Evolutionary conservation across 2,329 filamentous ascomycete species (phyloP).

Genomic region (Claviceps humidiphila): DNA sequence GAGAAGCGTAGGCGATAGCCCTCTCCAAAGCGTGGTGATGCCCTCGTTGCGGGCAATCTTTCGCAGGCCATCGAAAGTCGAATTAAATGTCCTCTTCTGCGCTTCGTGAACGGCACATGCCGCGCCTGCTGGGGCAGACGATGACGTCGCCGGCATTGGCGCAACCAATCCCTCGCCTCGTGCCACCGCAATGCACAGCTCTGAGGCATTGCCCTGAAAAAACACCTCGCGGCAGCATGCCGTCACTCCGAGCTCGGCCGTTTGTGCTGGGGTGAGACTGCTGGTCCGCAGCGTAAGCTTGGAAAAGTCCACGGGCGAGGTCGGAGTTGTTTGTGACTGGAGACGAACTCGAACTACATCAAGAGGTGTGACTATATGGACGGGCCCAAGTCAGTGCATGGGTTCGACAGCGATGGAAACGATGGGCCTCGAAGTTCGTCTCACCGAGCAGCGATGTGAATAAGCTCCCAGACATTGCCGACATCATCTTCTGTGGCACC

Average conservation of each 20-base stretch:
- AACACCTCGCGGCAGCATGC: conserved; percentile 96
- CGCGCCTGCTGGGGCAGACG: conserved; percentile 31
- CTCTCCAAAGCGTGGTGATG: conserved; percentile 74
- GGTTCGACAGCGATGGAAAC: neutral
- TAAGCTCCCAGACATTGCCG: conserved; percentile 80
- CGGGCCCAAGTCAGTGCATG: neutral
- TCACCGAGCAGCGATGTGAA: conserved; percentile 79
- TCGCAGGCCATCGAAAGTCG: conserved; percentile 78
- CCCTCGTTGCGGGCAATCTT: conserved; percentile 96
- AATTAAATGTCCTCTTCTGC: conserved; percentile 71
- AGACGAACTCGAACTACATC: conserved; percentile 93
- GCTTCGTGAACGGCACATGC: conserved; percentile 78
- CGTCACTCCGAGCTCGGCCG: conserved; percentile 74
- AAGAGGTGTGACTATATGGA: conserved; percentile 68
- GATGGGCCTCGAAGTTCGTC: conserved; percentile 14
- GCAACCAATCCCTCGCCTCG: conserved; percentile 31
- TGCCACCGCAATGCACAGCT: conserved; percentile 64
- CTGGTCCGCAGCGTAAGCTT: conserved; percentile 41
- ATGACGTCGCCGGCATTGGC: conserved; percentile 24
- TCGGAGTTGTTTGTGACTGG: conserved; percentile 59
- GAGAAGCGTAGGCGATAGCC: conserved; percentile 80
- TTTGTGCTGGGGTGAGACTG: conserved; percentile 57
- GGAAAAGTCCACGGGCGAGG: conserved; percentile 39
- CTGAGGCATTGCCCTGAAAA: conserved; percentile 76
- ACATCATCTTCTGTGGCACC: conserved; percentile 82